Percentiles rank a stretch among this genome's conserved stretches.
Evolutionary conservation across 2,329 filamentous ascomycete species (phyloP).

Genomic region (Sphaceloma murrayae): DNA sequence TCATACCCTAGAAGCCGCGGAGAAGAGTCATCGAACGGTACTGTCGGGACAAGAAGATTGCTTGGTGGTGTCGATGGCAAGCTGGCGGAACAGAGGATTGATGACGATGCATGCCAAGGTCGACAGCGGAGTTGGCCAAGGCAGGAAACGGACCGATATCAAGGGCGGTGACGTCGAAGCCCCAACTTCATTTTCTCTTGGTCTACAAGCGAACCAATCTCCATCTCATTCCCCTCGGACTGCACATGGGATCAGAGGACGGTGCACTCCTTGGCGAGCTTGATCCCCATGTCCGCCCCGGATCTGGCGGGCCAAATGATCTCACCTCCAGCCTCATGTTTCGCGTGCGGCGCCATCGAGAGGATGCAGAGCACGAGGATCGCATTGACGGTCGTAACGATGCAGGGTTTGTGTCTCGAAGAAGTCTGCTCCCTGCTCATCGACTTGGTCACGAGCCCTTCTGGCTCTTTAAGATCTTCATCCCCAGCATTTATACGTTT

Average conservation of each 20-base stretch:
- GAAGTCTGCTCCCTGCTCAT: too few species aligned
- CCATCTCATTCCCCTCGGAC: background rate
- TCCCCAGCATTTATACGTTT: too few species aligned
- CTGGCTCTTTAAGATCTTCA: too few species aligned
- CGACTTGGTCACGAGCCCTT: too few species aligned
- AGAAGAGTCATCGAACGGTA: conserved; percentile 3
- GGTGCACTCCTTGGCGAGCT: background rate
- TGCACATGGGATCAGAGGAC: background rate
- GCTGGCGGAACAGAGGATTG: background rate
- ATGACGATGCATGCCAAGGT: background rate
- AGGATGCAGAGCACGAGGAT: conserved; percentile 2
- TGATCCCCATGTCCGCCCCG: conserved; percentile 4
- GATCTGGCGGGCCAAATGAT: background rate
- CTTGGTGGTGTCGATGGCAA: conserved; percentile 1
- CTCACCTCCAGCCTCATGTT: conserved; percentile 8
- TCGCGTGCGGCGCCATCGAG: conserved; percentile 1
- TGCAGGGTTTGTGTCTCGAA: background rate
- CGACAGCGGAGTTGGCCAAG: conserved; percentile 1
- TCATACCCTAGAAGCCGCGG: conserved; percentile 6
- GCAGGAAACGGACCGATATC: background rate
- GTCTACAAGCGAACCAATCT: conserved; percentile 1
- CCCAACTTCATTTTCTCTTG: background rate
- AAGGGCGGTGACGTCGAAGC: conserved; percentile 7
- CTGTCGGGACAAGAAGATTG: background rate
- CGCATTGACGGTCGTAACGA: too few species aligned